Percentiles rank a stretch among this genome's conserved stretches.
Evolutionary conservation across 768 basidiomycete species (phyloP).

Genomic region (Pisolithus sp.): DNA sequence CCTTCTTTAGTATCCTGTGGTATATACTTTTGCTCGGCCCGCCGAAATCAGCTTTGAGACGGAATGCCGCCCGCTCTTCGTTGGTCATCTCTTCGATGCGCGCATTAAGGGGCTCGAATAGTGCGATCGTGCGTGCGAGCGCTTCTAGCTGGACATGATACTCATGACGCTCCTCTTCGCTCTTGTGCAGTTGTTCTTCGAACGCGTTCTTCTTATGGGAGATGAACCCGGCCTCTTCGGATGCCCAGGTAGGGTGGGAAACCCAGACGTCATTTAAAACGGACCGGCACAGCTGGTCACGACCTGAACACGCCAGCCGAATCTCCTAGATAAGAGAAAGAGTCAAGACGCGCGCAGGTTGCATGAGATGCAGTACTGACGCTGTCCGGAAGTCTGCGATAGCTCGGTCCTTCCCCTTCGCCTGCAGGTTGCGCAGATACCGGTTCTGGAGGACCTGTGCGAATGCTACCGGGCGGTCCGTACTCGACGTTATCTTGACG

Average conservation of each 20-base stretch:
- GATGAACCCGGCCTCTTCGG: constrained; percentile 90
- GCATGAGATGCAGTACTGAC: constrained; percentile 43
- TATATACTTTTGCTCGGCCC: constrained; percentile 83
- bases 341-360: constrained; percentile 1
- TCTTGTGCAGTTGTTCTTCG: constrained; percentile 93
- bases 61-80: constrained; percentile 79
- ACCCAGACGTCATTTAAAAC: constrained; percentile 98
- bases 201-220: constrained; percentile 95
- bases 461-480: constrained; percentile 73
- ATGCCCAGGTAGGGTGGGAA: constrained; percentile 97
- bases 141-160: constrained; percentile 95
- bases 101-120: constrained; percentile 80
- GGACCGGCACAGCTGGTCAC: constrained; percentile 90
- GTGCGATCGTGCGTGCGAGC: constrained; percentile 80
- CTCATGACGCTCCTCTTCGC: constrained; percentile 97
- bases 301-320: constrained; percentile 84
- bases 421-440: constrained; percentile 73
- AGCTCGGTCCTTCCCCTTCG: constrained; percentile 89
- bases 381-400: constrained; percentile 79
- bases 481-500: constrained; percentile 51
- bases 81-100: constrained; percentile 85
- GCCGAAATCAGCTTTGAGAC: constrained; percentile 83
- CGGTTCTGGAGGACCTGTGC: constrained; percentile 70
- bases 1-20: constrained; percentile 87
- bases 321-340: constrained; percentile 67